Evolutionary conservation across 2,329 filamentous ascomycete species (phyloP), one percentile per base, ranked within the genome.

Genomic region (Chrysoporthe austroafricana): DNA sequence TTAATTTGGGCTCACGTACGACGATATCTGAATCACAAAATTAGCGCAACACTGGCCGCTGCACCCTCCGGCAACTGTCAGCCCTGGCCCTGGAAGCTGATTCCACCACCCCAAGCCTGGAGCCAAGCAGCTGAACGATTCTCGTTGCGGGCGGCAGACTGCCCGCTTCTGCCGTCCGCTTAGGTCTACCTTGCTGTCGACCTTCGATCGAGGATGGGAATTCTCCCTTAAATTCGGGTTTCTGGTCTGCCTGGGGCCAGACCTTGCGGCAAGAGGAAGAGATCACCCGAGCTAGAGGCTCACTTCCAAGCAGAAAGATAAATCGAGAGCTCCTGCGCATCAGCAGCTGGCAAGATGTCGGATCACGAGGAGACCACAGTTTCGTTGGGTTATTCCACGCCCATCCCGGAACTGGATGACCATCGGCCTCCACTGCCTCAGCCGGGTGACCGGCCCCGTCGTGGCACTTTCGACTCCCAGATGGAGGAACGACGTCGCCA

Each of bases 331-430:
- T 11, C 21, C 11, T 39, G 52, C 26, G 50, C 32, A 62, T 43
- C 26, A 21, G 48, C 68, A 76, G 63, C 84, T 83, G 70, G 79
- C 85, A 82, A 82, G 76, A 88, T 96, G 94, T 86, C 88, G 69
- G 87, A 90, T 76, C 85, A 86, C 76, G 88, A 89, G 69, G 90
- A 90, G 74, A 81, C 78, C 71, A 65, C 50, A 14, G 82, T 76
- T 62, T 79, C 86, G 66, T 86, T 86, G 74, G 86, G 89, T 74
- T 93, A 90, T 79, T 88, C 88, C 78, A 90, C 90, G 66, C 91
- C 91, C 16, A 88, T 94, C 70, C 90, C 90, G 70, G 90, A 94
- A 76, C 86, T 97, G 60, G 93, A 97, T 77, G 94, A 97, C 77
- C 94, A 97, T 81, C 91, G 93, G 68, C 83, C 89, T 75, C 90